Evolutionary conservation across 306 rosid species (phyloP), one percentile per base, ranked within the genome.

Genomic region (Malus sieversii): DNA sequence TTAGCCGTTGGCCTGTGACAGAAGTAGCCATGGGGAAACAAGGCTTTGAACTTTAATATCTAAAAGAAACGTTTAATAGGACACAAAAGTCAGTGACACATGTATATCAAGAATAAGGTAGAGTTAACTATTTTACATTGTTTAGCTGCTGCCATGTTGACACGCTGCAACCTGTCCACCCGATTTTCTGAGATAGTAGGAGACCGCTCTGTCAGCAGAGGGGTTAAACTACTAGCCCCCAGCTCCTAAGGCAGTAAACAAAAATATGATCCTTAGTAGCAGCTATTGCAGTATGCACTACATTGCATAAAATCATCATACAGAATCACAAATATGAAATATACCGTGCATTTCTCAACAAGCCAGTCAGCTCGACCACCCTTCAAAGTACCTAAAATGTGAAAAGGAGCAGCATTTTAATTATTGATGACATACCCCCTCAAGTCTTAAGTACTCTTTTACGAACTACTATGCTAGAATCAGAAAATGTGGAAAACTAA

Each of bases 361-460:
- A 94, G 97, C 97, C 98, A 94, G 71, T 92, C 98, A 66, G 93
- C 90, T 70, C 96, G 97, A 55, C 97, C 97, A 40, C 96, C 96
- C 87, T 94, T 94, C 45, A 94, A 79, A 81, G 96, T 86, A 77
- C 98, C 97, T 94, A 82, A 75, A 81, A 60, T 76, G n/a, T 94
- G 82, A 77, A 80, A 18, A 35, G 25, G 42, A 32, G 58, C 60
- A 75, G 61, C 57, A 57, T 80, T 78, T 42, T 58, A 74, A 80
- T 20, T 29, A 59, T 74, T 74, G 64, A 84, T 12, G 46, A 58
- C 6, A 74, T 45, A 76, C 75, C 8, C 62, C 23, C 23, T 13
- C 45, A 40, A 70, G 68, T 75, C 66, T 63, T 58, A 72, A 82
- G 67, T 44, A 59, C 19, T 66, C 75, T 61, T 51, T 51, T 52